These are phyloP conservation scores for Ottelia alismoides DNA, from an alignment of 106 monocot genomes.

Conservation along the genomic window DNA sequence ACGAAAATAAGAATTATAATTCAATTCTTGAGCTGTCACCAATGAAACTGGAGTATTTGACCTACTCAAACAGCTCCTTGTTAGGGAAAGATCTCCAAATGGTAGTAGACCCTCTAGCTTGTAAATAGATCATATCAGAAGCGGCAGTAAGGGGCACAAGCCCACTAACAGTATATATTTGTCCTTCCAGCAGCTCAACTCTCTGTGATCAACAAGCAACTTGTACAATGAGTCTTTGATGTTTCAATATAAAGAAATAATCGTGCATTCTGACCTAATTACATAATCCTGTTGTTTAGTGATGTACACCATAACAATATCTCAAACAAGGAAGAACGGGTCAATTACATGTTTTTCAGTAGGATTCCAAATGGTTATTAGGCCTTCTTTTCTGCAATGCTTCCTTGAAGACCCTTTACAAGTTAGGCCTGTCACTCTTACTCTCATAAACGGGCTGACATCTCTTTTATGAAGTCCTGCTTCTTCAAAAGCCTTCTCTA, in stretches of 20 bases:
- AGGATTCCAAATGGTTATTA: constrained; percentile 93
- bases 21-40: not conserved
- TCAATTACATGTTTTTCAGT: constrained; percentile 77
- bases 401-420: constrained; percentile 28
- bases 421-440: constrained; percentile 56
- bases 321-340: too few species aligned
- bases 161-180: constrained; percentile 72
- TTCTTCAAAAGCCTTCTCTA: constrained; percentile 77
- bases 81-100: constrained; percentile 39
- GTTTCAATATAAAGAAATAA: not conserved
- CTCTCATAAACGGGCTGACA: constrained; percentile 78
- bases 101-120: constrained; percentile 75
- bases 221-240: not conserved
- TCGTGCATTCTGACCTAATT: not conserved
- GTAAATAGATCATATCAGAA: constrained; percentile 49
- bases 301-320: too few species aligned
- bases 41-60: too few species aligned
- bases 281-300: too few species aligned
- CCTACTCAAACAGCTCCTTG: constrained; percentile 62
- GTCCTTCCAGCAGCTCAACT: constrained; percentile 82
- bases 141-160: constrained; percentile 36
- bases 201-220: constrained; percentile 29
- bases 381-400: constrained; percentile 26
- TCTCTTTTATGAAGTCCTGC: constrained; percentile 68
- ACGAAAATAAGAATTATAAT: not conserved